Evolutionary conservation across 1,284 basidiomycete species (phyloP).

Genomic region (Cryptococcus neoformans): DNA sequence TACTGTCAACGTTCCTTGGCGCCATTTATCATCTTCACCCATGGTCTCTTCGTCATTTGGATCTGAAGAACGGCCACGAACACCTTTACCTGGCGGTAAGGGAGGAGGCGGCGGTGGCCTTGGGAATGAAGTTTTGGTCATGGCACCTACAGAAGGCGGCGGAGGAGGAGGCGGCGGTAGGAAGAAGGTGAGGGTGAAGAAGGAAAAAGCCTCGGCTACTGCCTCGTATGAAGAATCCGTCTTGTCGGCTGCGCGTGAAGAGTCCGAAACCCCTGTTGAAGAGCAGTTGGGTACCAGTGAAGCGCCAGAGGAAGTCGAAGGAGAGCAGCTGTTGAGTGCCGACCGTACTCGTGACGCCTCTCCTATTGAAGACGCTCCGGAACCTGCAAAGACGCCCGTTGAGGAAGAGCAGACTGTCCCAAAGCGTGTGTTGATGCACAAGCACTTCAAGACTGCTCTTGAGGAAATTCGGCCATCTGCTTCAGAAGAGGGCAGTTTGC

Average conservation of each 20-base stretch:
- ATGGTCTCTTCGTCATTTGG: conserved; percentile 1
- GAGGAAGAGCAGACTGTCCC: neutral
- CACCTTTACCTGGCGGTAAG: neutral
- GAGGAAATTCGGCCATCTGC: conserved; percentile 82
- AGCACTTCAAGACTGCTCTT: conserved; percentile 75
- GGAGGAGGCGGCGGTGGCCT: conserved; percentile 1
- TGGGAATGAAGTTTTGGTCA: conserved; percentile 6
- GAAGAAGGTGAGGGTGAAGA: conserved; percentile 10
- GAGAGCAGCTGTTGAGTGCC: conserved; percentile 4
- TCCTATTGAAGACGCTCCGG: neutral
- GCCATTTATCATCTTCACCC: neutral
- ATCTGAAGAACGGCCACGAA: neutral
- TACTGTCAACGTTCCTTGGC: conserved; percentile 71
- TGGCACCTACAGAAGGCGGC: conserved; percentile 1
- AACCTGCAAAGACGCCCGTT: neutral
- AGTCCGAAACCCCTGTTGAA: neutral
- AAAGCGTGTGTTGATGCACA: conserved; percentile 25
- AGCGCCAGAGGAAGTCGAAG: neutral
- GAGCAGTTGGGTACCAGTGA: neutral
- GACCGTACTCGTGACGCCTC: conserved; percentile 3
- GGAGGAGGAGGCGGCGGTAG: conserved; percentile 7
- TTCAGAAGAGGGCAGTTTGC: conserved; percentile 74
- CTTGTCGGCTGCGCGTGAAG: neutral
- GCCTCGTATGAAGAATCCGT: neutral
- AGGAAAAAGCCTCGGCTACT: conserved; percentile 5